A percentile compares a stretch with the other conserved stretches of the same genome.
These are phyloP conservation scores for Phaeosphaeria sp. DNA, from an alignment of 2,329 filamentous ascomycete genomes.

Conservation along the genomic window DNA sequence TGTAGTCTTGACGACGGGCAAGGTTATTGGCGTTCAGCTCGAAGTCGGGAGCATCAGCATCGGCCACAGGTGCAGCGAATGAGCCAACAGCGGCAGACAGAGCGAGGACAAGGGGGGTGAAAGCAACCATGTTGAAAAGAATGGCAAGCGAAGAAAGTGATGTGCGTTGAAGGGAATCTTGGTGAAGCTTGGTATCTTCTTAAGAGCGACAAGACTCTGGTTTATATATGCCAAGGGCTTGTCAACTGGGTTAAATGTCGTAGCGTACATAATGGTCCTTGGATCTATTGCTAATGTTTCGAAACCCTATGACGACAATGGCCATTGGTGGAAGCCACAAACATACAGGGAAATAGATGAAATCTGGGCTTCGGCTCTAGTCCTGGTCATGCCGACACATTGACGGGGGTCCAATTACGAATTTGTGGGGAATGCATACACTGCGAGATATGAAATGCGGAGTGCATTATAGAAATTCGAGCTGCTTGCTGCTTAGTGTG, in stretches of 20 bases:
- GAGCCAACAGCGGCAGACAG: constrained; percentile 26
- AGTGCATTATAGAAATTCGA: background rate
- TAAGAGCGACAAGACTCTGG: constrained; percentile 14
- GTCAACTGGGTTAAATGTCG: constrained; percentile 6
- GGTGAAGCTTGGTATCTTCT: constrained; percentile 9
- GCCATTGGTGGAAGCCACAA: background rate
- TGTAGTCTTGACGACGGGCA: constrained; percentile 40
- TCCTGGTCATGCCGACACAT: background rate
- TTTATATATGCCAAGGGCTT: constrained; percentile 25
- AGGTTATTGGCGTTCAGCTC: constrained; percentile 26
- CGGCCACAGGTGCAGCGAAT: constrained; percentile 30
- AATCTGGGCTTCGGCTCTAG: background rate
- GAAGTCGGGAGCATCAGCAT: constrained; percentile 36
- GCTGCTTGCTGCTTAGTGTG: background rate
- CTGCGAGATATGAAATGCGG: constrained; percentile 2
- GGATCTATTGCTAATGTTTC: background rate
- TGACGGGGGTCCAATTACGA: background rate
- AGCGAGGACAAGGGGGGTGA: constrained; percentile 28
- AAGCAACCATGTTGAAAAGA: constrained; percentile 32
- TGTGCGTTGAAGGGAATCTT: constrained; percentile 5
- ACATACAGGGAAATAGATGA: background rate
- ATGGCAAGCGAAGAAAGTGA: constrained; percentile 4
- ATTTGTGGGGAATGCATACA: background rate
- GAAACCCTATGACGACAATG: background rate
- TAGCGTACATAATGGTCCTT: background rate